Evolutionary conservation across 2,329 filamentous ascomycete genomes (phyloP).

Genomic region (Huntiella bhutanensis): DNA sequence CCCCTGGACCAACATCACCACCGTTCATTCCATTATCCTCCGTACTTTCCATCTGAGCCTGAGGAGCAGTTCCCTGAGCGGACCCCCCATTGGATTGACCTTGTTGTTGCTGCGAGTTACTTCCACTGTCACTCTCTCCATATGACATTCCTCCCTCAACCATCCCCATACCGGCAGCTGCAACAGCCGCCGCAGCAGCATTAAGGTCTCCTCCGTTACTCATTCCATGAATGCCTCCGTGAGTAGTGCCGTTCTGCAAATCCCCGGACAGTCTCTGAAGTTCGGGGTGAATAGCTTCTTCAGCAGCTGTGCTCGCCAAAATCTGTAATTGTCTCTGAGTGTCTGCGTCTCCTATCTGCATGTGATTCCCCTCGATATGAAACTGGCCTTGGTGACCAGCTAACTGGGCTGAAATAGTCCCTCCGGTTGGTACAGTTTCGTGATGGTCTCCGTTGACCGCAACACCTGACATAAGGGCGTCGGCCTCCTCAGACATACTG

Average conservation of each 20-base stretch:
- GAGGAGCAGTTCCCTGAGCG: neutral
- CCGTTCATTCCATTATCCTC: neutral
- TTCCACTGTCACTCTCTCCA: neutral
- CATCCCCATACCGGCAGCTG: constrained; percentile 7
- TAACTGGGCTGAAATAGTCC: constrained; percentile 7
- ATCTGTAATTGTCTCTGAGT: constrained; percentile 12
- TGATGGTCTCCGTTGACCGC: neutral
- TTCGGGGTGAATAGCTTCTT: constrained; percentile 15
- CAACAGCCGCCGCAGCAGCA: constrained; percentile 9
- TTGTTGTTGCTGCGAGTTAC: constrained; percentile 1
- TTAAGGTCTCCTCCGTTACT: constrained; percentile 3
- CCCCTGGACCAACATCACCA: neutral
- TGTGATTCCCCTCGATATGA: constrained; percentile 2
- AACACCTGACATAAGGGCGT: neutral
- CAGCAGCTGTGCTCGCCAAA: constrained; percentile 13
- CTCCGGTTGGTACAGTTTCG: neutral
- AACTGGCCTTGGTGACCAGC: neutral
- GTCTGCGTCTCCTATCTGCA: constrained; percentile 7
- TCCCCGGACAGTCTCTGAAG: constrained; percentile 14
- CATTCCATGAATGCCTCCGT: neutral
- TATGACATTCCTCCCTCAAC: neutral
- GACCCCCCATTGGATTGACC: neutral
- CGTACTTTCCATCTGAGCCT: too few relatives aligned
- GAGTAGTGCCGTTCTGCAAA: neutral
- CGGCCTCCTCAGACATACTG: neutral